phyloP scores from a whole-genome alignment of 2,329 filamentous ascomycete genomes.

The Trichoderma cornu-damae region DNA sequence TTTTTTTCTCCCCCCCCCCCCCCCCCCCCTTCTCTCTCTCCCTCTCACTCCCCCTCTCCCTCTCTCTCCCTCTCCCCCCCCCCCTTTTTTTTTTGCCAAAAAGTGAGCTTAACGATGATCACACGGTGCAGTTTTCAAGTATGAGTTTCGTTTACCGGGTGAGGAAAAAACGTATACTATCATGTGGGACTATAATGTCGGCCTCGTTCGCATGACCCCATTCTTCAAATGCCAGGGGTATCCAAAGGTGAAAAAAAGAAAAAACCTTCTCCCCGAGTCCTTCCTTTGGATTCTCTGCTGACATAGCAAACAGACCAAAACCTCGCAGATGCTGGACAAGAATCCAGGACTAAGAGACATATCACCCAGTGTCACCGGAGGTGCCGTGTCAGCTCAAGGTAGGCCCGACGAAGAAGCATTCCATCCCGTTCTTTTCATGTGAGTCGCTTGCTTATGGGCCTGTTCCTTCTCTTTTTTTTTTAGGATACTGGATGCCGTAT shows the following conservation, averaged over 20 bases:
- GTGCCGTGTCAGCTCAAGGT: slow-evolving; percentile 87
- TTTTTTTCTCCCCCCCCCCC: too few relatives aligned
- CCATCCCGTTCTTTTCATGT: not conserved
- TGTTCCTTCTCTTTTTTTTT: slow-evolving; percentile 15
- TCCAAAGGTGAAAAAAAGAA: too few relatives aligned
- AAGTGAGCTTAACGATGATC: not conserved
- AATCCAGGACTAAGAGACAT: slow-evolving; percentile 86
- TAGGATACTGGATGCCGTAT: slow-evolving; percentile 97
- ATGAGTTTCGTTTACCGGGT: slow-evolving; percentile 68
- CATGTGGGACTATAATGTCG: slow-evolving; percentile 97
- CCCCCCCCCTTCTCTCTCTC: too few relatives aligned
- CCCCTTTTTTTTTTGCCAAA: not conserved
- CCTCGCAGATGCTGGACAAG: slow-evolving; percentile 71
- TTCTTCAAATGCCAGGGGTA: slow-evolving; percentile 91
- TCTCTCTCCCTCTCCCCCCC: too few relatives aligned
- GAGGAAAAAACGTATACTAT: slow-evolving; percentile 65
- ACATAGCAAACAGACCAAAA: slow-evolving; percentile 64
- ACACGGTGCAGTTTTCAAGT: slow-evolving; percentile 67
- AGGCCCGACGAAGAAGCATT: slow-evolving; percentile 25
- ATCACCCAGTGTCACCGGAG: slow-evolving; percentile 90
- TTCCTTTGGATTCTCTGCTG: not conserved
- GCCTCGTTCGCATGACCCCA: slow-evolving; percentile 86
- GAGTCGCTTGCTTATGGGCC: not conserved
- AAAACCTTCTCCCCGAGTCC: too few relatives aligned
- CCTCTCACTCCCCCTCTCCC: too few relatives aligned